phyloP scores from a whole-genome alignment of 2,329 filamentous ascomycete species.

The Hymenoscyphus occultus region DNA sequence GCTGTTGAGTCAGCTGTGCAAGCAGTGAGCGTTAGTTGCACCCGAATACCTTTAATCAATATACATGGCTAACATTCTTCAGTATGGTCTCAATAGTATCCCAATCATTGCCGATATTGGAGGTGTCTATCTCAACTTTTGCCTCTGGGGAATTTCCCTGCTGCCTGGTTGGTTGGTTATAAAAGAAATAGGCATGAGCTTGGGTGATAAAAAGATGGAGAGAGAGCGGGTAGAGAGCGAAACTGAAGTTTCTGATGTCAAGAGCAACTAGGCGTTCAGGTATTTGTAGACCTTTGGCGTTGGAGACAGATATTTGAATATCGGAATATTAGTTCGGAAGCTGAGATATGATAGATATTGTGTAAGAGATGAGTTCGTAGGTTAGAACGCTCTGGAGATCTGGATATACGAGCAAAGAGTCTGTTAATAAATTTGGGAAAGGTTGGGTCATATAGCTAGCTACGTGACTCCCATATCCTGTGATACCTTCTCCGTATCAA shows the following conservation, averaged over 20 bases:
- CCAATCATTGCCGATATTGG: constrained; percentile 62
- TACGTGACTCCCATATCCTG: too few species aligned
- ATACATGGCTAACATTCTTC: not conserved
- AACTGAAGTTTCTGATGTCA: not conserved
- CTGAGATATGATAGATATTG: too few species aligned
- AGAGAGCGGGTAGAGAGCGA: constrained; percentile 18
- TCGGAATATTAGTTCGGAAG: too few species aligned
- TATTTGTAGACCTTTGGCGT: not conserved
- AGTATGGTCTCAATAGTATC: constrained; percentile 64
- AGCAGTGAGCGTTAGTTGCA: constrained; percentile 54
- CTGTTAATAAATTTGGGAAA: too few species aligned
- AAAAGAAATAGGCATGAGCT: constrained; percentile 30
- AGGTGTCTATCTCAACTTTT: constrained; percentile 68
- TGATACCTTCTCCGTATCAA: too few species aligned
- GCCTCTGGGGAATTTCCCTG: constrained; percentile 62
- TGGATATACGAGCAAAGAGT: too few species aligned
- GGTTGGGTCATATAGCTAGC: too few species aligned
- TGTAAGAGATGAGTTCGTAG: too few species aligned
- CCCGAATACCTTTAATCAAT: not conserved
- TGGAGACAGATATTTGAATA: too few species aligned
- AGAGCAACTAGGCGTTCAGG: not conserved
- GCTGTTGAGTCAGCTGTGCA: constrained; percentile 73
- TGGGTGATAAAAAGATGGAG: constrained; percentile 30
- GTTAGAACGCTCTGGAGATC: too few species aligned
- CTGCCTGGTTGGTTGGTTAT: constrained; percentile 66